A percentile compares a stretch with the other conserved stretches of the same genome.
Evolutionary conservation across 2,329 filamentous ascomycete species (phyloP).

Genomic region (Phaeoacremonium minimum): DNA sequence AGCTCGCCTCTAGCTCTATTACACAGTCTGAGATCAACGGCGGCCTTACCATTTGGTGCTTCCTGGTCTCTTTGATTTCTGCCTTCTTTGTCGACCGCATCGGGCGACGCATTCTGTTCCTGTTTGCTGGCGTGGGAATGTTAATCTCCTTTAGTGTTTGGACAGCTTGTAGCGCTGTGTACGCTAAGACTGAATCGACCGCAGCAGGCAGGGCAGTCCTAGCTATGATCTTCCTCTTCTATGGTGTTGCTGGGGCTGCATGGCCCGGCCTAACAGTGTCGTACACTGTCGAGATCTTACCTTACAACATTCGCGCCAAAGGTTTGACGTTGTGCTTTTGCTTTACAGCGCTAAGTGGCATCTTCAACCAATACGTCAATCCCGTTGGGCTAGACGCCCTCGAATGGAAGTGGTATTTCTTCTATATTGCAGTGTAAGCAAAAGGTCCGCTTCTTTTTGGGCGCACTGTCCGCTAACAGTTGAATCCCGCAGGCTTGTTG

Average conservation of each 20-base stretch:
- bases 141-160: slow-evolving; percentile 15
- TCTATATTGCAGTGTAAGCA: slow-evolving; percentile 21
- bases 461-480: background rate
- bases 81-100: slow-evolving; percentile 16
- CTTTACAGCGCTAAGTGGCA: slow-evolving; percentile 14
- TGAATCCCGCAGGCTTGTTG: slow-evolving; percentile 15
- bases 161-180: slow-evolving; percentile 16
- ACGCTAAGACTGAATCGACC: slow-evolving; percentile 9
- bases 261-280: background rate
- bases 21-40: slow-evolving; percentile 6
- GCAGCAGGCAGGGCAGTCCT: slow-evolving; percentile 20
- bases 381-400: slow-evolving; percentile 27
- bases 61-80: slow-evolving; percentile 10
- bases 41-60: slow-evolving; percentile 19
- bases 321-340: slow-evolving; percentile 22
- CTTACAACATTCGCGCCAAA: slow-evolving; percentile 28
- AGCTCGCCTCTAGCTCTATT: background rate
- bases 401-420: slow-evolving; percentile 31
- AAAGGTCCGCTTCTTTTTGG: background rate
- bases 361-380: slow-evolving; percentile 36
- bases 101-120: slow-evolving; percentile 17
- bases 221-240: slow-evolving; percentile 15
- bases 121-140: slow-evolving; percentile 16
- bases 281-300: slow-evolving; percentile 30
- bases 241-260: background rate